A percentile compares a stretch with the other conserved stretches of the same genome.
phyloP scores from a whole-genome alignment of 768 basidiomycete species.

The Kwoniella sp. region DNA sequence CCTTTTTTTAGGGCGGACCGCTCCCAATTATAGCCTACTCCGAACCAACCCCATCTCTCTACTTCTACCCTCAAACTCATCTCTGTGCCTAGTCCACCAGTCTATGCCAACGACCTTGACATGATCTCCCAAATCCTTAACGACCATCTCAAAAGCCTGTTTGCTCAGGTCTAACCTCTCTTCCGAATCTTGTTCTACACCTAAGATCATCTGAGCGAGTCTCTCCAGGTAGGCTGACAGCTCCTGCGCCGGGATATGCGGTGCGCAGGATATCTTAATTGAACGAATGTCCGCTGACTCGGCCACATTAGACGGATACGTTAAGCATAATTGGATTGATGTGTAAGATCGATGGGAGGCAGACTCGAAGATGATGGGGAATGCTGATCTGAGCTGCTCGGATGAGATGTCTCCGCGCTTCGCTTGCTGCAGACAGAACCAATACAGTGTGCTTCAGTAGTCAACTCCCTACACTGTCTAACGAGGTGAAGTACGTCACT shows the following conservation, averaged over 20 bases:
- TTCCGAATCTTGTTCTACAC: slow-evolving; percentile 4
- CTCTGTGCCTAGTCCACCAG: slow-evolving; percentile 33
- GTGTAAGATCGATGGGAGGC: slow-evolving; percentile 17
- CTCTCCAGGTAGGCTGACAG: slow-evolving; percentile 25
- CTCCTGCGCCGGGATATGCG: neutral
- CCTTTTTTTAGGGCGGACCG: too few species aligned
- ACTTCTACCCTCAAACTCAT: slow-evolving; percentile 5
- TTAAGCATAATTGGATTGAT: neutral
- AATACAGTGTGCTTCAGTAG: too few species aligned
- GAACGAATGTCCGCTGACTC: neutral
- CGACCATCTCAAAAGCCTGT: slow-evolving; percentile 29
- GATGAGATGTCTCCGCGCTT: slow-evolving; percentile 14
- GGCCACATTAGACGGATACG: neutral
- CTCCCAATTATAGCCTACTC: neutral
- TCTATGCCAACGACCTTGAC: slow-evolving; percentile 27
- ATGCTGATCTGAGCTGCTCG: slow-evolving; percentile 33
- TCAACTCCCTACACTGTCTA: neutral
- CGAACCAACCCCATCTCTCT: slow-evolving; percentile 1
- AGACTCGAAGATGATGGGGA: slow-evolving; percentile 23
- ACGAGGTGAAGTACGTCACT: neutral
- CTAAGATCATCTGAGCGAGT: slow-evolving; percentile 15
- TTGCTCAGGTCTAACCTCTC: slow-evolving; percentile 19
- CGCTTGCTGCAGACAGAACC: slow-evolving; percentile 27
- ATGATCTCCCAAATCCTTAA: slow-evolving; percentile 32
- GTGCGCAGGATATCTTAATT: slow-evolving; percentile 13